Conservation (phyloP, 1,284 basidiomycete genomes). For the Vanrija humicola region DNA sequence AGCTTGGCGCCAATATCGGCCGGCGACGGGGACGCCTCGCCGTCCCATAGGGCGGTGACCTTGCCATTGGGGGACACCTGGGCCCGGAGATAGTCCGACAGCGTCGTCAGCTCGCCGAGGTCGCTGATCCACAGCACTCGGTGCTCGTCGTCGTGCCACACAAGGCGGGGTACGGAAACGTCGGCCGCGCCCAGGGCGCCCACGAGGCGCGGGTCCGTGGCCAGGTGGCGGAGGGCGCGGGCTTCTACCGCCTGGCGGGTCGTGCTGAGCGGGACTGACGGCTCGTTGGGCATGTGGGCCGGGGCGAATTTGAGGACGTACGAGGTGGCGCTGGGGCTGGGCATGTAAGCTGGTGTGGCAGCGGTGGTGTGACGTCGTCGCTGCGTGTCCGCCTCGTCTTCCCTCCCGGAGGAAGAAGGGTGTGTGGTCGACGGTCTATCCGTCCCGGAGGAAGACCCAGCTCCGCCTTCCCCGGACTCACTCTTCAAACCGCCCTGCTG, state of each 20-base stretch:
- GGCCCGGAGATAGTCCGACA: not conserved
- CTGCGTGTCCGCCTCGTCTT: no score
- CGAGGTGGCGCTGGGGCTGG: not conserved
- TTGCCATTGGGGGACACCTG: no score
- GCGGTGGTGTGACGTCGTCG: not conserved
- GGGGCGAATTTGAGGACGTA: not conserved
- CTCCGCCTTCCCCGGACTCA: no score
- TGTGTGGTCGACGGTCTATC: no score
- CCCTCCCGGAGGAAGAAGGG: no score
- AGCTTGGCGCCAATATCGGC: no score
- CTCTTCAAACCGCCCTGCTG: no score
- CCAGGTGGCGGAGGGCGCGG: not conserved
- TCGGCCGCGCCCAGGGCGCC: no score
- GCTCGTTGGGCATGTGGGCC: not conserved
- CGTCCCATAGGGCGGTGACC: no score
- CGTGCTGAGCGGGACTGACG: not conserved
- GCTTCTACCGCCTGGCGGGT: not conserved
- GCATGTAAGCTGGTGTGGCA: no score
- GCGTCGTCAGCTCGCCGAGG: not conserved
- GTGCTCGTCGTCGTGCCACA: not conserved
- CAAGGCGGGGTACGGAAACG: not conserved
- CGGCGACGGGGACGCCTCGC: no score
- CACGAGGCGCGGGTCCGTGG: not conserved
- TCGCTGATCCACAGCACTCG: not conserved
- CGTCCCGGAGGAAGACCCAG: no score